Evolutionary conservation across 2,329 filamentous ascomycete species (phyloP).

Genomic region (Capronia coronata): DNA sequence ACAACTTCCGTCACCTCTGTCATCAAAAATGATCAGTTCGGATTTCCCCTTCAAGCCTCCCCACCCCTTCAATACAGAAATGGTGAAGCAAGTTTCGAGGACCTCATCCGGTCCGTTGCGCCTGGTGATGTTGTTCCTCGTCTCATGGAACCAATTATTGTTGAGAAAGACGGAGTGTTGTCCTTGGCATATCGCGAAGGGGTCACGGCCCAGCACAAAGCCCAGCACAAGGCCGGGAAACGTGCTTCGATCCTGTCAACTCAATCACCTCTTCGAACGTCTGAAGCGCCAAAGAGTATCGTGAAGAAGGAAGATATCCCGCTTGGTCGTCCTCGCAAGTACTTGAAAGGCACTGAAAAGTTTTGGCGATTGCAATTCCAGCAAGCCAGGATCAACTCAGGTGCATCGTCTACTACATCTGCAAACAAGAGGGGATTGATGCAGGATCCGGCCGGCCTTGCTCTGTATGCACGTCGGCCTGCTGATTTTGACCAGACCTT

Average conservation of each 20-base stretch:
- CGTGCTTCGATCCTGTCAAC: background rate
- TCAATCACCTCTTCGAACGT: background rate
- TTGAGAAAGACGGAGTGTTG: constrained; percentile 34
- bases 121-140: constrained; percentile 34
- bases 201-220: background rate
- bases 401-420: background rate
- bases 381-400: constrained; percentile 15
- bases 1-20: background rate
- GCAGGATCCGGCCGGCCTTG: constrained; percentile 18
- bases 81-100: constrained; percentile 41
- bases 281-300: background rate
- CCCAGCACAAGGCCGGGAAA: too few species aligned
- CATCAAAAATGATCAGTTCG: constrained; percentile 38
- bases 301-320: background rate
- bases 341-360: constrained; percentile 27
- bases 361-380: constrained; percentile 27
- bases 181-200: constrained; percentile 5
- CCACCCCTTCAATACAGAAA: constrained; percentile 36
- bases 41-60: constrained; percentile 38
- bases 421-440: constrained; percentile 14
- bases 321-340: constrained; percentile 28
- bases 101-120: constrained; percentile 34
- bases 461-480: constrained; percentile 24
- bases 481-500: constrained; percentile 25
- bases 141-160: constrained; percentile 33